phyloP scores from a whole-genome alignment of 805 yeast genomes.

The Wickerhamiella cacticola region DNA sequence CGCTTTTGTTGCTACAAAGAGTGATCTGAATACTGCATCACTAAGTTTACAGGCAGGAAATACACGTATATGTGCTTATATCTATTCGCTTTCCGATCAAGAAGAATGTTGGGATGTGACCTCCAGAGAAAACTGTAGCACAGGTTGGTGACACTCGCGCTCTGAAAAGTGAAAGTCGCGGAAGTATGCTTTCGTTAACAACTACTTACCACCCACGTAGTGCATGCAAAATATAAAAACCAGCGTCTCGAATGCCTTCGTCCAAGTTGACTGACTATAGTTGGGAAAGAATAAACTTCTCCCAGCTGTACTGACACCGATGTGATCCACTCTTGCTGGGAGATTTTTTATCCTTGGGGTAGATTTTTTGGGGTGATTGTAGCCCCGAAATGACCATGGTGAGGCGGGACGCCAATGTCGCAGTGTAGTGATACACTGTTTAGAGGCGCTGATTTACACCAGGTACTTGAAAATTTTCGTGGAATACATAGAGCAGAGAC shows the following conservation, averaged over 20 bases:
- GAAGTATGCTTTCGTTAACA: constrained; percentile 69
- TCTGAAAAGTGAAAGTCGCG: constrained; percentile 67
- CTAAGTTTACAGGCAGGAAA: constrained; percentile 39
- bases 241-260: constrained; percentile 49
- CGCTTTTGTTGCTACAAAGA: no score
- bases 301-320: no score
- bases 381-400: no score
- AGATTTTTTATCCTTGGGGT: no score
- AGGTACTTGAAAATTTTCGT: no score
- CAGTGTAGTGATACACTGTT: no score
- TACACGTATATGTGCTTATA: constrained; percentile 54
- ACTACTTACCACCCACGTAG: constrained; percentile 79
- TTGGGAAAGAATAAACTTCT: no score
- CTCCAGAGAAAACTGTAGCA: constrained; percentile 60
- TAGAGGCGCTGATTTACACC: no score
- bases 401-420: no score
- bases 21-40: constrained; percentile 49
- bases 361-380: no score
- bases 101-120: constrained; percentile 49
- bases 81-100: constrained; percentile 37
- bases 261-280: constrained; percentile 78
- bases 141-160: constrained; percentile 92
- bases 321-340: no score
- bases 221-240: constrained; percentile 59
- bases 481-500: no score